These are phyloP conservation scores for Colletotrichum graminicola DNA, from an alignment of 2,329 filamentous ascomycete species.

Conservation along the genomic window DNA sequence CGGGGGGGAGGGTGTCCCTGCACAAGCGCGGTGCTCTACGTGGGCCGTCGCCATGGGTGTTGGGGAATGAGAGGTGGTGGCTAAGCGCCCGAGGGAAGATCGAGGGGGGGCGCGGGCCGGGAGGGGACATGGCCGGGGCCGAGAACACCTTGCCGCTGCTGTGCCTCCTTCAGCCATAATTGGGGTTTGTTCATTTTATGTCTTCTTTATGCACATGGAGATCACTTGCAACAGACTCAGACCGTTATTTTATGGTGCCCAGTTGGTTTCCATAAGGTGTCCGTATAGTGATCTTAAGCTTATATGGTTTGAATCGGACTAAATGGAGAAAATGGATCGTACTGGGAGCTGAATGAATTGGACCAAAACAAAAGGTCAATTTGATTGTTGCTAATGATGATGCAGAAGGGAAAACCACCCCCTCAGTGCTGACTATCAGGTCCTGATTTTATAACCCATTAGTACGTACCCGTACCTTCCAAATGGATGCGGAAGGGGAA, in stretches of 20 bases:
- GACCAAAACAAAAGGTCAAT: too few relatives aligned
- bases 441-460: too few relatives aligned
- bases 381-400: too few relatives aligned
- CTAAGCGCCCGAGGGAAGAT: constrained; percentile 35
- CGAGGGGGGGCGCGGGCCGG: constrained; percentile 35
- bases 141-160: constrained; percentile 11
- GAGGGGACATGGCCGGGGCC: constrained; percentile 16
- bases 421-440: too few relatives aligned
- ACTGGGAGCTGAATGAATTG: too few relatives aligned
- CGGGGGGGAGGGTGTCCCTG: constrained; percentile 31
- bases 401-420: too few relatives aligned
- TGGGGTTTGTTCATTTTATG: not conserved
- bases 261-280: not conserved
- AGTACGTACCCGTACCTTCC: too few relatives aligned
- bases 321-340: too few relatives aligned
- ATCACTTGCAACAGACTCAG: not conserved
- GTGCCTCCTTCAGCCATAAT: constrained; percentile 1
- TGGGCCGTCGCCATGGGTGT: constrained; percentile 22
- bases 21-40: constrained; percentile 11
- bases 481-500: not conserved
- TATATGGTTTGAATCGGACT: not conserved
- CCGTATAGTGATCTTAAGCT: not conserved
- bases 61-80: constrained; percentile 32
- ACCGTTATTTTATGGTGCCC: fast-evolving
- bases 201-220: not conserved